Percentiles rank a stretch among this genome's conserved stretches.
Evolutionary conservation across 2,329 filamentous ascomycete species (phyloP).

Genomic region (Penicillium thymicola): DNA sequence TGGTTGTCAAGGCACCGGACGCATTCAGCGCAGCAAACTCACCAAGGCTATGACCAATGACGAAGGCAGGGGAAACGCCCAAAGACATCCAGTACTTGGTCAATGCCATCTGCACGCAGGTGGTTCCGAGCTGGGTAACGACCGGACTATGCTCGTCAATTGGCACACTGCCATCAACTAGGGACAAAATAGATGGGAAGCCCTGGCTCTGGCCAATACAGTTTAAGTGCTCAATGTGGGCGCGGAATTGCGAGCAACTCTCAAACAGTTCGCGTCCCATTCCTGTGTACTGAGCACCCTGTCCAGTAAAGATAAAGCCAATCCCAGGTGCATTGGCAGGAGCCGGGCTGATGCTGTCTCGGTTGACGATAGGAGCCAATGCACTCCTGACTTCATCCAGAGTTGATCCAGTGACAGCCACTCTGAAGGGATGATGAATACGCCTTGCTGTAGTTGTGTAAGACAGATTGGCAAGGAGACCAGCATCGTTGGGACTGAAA

Average conservation of each 20-base stretch:
- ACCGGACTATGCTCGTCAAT: conserved; percentile 24
- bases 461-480: conserved; percentile 55
- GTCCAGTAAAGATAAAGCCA: conserved; percentile 36
- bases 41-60: conserved; percentile 35
- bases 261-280: conserved; percentile 31
- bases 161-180: conserved; percentile 25
- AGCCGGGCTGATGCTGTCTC: conserved; percentile 19
- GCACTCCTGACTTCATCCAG: conserved; percentile 16
- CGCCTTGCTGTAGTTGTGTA: conserved; percentile 65
- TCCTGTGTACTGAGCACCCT: conserved; percentile 37
- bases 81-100: conserved; percentile 31
- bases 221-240: conserved; percentile 31
- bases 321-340: conserved; percentile 21
- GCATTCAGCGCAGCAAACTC: conserved; percentile 40
- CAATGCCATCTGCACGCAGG: conserved; percentile 44
- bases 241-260: conserved; percentile 28
- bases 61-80: conserved; percentile 25
- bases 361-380: conserved; percentile 18
- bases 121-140: conserved; percentile 39
- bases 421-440: conserved; percentile 40
- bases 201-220: conserved; percentile 28
- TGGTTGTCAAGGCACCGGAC: conserved; percentile 35
- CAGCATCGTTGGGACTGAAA: conserved; percentile 31
- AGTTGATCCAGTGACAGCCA: conserved; percentile 24
- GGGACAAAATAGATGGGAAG: conserved; percentile 28